Conservation (phyloP, 2,329 filamentous ascomycete genomes). For the Phoma sp. region DNA sequence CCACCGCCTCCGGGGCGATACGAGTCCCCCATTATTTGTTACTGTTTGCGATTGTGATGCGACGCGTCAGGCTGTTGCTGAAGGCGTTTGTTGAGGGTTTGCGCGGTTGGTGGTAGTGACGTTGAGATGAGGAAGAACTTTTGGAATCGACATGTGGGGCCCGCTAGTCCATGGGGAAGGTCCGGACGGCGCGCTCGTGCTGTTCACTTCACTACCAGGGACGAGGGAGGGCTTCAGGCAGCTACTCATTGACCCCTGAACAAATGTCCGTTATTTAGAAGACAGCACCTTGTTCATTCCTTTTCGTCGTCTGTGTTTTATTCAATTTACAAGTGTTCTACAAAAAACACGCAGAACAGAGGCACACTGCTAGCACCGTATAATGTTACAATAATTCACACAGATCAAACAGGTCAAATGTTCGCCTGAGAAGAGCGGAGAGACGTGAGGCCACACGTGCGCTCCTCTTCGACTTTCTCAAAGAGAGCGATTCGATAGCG, state of each 20-base stretch:
- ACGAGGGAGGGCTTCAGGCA: neutral
- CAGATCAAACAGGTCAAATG: conserved; percentile 11
- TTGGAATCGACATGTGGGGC: conserved; percentile 25
- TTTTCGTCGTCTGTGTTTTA: neutral
- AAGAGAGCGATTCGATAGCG: conserved; percentile 8
- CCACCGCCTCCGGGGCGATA: conserved; percentile 33
- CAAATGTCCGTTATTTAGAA: neutral
- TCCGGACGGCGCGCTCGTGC: neutral
- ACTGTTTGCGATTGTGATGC: conserved; percentile 12
- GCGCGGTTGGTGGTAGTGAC: conserved; percentile 12
- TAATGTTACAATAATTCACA: conserved; percentile 29
- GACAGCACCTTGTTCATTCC: neutral
- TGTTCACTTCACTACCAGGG: neutral
- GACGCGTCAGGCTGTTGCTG: conserved; percentile 2
- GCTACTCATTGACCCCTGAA: neutral
- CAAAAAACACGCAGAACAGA: neutral
- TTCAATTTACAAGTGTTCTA: neutral
- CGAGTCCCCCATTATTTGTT: conserved; percentile 31
- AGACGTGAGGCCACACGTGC: conserved; percentile 8
- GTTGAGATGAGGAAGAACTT: conserved; percentile 12
- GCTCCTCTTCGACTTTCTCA: neutral
- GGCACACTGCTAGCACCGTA: conserved; percentile 3
- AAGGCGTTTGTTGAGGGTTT: neutral
- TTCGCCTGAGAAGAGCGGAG: conserved; percentile 26
- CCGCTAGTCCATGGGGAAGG: conserved; percentile 16